Evolutionary conservation across 2,329 filamentous ascomycete genomes (phyloP), one percentile per base, ranked within the genome.

Genomic region (Tolypocladium pustulatum): DNA sequence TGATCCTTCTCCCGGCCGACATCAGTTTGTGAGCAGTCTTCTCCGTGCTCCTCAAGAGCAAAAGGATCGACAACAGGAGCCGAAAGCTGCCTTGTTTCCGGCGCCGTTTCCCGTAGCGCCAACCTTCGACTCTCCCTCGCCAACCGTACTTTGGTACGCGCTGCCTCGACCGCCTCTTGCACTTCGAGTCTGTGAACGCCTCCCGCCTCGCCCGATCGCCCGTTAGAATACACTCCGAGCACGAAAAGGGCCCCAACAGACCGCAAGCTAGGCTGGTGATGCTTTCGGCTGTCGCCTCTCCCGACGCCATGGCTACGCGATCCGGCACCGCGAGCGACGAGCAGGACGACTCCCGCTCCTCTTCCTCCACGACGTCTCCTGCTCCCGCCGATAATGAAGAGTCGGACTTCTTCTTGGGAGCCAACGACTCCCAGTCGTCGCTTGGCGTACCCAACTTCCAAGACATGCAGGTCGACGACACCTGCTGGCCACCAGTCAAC

Each of bases 381-480:
- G 84, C 82, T 56, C 85, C 88, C 57, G 85, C 84, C 70, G 88
- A 91, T 69, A 91, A 95, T 74, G 89, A 92, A 69, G 93, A 97
- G 75, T 96, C 91, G 65, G 93, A 97, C 75, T 96, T 94, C 73
- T 94, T 94, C 73, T 87, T 89, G 71, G 83, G 82, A 59, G 87
- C 89, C 67, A 96, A 97, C 76, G 93, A 97, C 75, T 97, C 93
- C 4, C 84, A 94, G 71, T 97, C 93, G 0, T 97, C 93, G 0
- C 82, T 97, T 59, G 91, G 91, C 57, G 84, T 91, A 38, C 88
- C 89, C 53, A 88, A 88, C 61, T 81, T 91, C 60, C 86, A 86
- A 68, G 88, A 91, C 67, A 88, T 86, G 82, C 86, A 81, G 69
- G 84, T 84, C 63, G 85, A 87, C 68, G 78, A 84, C 65, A 81